Conservation (phyloP, 1,284 basidiomycete genomes). For the Gomphus sp. region DNA sequence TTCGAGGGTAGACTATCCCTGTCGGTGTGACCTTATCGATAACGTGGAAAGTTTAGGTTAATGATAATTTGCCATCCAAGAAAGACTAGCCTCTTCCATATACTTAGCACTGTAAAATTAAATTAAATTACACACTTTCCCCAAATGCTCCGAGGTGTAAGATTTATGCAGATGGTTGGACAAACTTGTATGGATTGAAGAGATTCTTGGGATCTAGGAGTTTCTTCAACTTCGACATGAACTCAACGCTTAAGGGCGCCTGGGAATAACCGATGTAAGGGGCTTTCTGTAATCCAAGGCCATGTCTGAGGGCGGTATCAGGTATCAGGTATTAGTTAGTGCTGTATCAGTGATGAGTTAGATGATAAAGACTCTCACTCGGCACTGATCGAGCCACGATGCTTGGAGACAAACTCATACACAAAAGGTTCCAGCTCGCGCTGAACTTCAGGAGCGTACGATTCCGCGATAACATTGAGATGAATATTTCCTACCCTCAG, state of each 20-base stretch:
- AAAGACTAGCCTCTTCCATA: too few species aligned
- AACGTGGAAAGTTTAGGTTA: too few species aligned
- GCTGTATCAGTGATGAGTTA: too few species aligned
- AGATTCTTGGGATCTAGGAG: background rate
- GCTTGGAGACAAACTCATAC: conserved; percentile 13
- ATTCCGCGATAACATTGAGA: conserved; percentile 84
- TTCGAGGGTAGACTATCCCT: too few species aligned
- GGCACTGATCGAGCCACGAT: conserved; percentile 88
- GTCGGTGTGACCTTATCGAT: too few species aligned
- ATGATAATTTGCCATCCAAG: too few species aligned
- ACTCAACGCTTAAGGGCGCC: background rate
- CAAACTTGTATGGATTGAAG: background rate
- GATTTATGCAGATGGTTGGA: background rate
- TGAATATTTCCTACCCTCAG: conserved; percentile 97
- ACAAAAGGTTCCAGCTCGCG: conserved; percentile 49
- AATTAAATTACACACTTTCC: too few species aligned
- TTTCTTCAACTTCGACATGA: background rate
- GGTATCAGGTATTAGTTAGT: too few species aligned
- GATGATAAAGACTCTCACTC: conserved; percentile 34
- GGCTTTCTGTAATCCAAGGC: background rate
- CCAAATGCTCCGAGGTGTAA: too few species aligned
- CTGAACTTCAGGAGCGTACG: conserved; percentile 80
- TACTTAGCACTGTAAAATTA: too few species aligned
- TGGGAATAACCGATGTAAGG: background rate
- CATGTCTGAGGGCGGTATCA: background rate